phyloP scores from a whole-genome alignment of 208 protist genomes.

The Acanthamoeba castellanii region DNA sequence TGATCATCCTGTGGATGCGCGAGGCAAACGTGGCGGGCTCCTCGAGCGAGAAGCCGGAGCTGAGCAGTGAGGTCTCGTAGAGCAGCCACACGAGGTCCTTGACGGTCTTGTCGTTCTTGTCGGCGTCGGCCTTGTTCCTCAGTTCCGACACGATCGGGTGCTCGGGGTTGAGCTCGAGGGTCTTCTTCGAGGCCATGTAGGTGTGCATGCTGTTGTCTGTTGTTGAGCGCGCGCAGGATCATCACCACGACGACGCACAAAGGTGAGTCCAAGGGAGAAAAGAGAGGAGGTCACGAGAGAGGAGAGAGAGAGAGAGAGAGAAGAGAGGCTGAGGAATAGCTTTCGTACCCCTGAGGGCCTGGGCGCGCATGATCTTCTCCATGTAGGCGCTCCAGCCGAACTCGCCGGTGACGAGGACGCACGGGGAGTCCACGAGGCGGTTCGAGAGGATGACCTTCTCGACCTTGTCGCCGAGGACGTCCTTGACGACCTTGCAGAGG shows the following conservation, averaged over 20 bases:
- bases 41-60: slow-evolving; percentile 98
- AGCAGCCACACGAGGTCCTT: slow-evolving; percentile 98
- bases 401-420: slow-evolving; percentile 98
- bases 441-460: slow-evolving; percentile 95
- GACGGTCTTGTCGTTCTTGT: slow-evolving; percentile 96
- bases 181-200: slow-evolving; percentile 99
- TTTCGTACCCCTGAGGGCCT: background rate
- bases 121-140: slow-evolving; percentile 93
- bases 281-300: no score
- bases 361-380: slow-evolving; percentile 96
- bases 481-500: slow-evolving; percentile 98
- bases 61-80: slow-evolving; percentile 98
- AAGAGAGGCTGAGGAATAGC: background rate
- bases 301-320: background rate
- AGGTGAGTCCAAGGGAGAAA: no score
- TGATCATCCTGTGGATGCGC: slow-evolving; percentile 99
- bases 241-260: no score
- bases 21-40: slow-evolving; percentile 95
- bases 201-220: slow-evolving; percentile 96
- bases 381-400: slow-evolving; percentile 99
- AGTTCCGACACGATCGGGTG: slow-evolving; percentile 97
- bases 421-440: slow-evolving; percentile 96
- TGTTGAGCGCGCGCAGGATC: slow-evolving; percentile 99
- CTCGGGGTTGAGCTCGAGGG: slow-evolving; percentile 98
- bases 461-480: slow-evolving; percentile 99